phyloP scores from a whole-genome alignment of 495 filamentous ascomycete genomes.

The Penicillium bialowiezense region DNA sequence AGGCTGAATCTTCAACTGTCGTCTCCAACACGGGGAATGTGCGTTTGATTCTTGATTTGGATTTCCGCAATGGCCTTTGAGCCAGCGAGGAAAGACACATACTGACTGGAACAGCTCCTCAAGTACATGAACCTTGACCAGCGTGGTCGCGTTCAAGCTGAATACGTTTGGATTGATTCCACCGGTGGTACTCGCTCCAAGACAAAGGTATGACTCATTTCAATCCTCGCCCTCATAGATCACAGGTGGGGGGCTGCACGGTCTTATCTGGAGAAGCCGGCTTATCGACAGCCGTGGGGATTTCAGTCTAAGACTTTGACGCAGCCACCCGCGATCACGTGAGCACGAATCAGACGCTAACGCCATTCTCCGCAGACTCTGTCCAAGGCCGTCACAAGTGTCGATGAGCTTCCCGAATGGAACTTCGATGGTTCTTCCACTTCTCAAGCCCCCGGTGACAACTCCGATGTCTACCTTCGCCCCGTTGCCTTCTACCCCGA shows the following conservation, averaged over 20 bases:
- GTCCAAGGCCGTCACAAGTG: slow-evolving; percentile 54
- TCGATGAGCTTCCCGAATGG: slow-evolving; percentile 93
- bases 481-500: slow-evolving; percentile 89
- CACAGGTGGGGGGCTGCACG: slow-evolving; percentile 1
- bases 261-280: slow-evolving; percentile 9
- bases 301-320: slow-evolving; percentile 17
- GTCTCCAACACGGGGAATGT: slow-evolving; percentile 71
- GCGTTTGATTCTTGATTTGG: slow-evolving; percentile 42
- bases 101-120: slow-evolving; percentile 64
- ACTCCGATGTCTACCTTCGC: slow-evolving; percentile 97
- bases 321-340: slow-evolving; percentile 36
- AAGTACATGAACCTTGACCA: slow-evolving; percentile 93
- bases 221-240: background rate
- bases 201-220: slow-evolving; percentile 70
- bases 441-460: slow-evolving; percentile 88
- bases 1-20: slow-evolving; percentile 48
- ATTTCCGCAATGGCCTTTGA: slow-evolving; percentile 35
- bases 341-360: slow-evolving; percentile 20
- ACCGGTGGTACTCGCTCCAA: slow-evolving; percentile 78
- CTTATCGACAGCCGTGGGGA: slow-evolving; percentile 32
- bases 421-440: slow-evolving; percentile 99
- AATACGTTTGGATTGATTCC: slow-evolving; percentile 98
- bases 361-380: slow-evolving; percentile 62
- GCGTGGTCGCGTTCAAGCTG: slow-evolving; percentile 78
- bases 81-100: slow-evolving; percentile 35